Percentiles rank a stretch among this genome's conserved stretches.
Conservation (phyloP, 208 protist genomes). For the Leptomonas seymouri region DNA sequence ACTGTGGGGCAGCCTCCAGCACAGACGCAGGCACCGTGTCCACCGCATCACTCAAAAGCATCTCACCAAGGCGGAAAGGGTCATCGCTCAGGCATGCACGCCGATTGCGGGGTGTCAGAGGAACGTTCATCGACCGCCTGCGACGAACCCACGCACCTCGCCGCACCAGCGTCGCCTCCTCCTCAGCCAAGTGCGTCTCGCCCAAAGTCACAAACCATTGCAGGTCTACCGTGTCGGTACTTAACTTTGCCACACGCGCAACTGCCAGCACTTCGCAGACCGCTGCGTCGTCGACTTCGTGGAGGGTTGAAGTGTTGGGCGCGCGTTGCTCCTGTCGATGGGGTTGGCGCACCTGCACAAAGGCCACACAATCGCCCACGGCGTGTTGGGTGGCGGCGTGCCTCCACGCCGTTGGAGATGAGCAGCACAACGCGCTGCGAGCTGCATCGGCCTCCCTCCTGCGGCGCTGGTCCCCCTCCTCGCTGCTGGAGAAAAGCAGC, state of each 20-base stretch:
- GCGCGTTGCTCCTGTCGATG: background rate
- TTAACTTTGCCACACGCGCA: conserved; percentile 11
- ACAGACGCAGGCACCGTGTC: conserved; percentile 12
- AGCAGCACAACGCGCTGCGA: background rate
- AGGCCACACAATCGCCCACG: conserved; percentile 15
- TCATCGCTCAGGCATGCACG: background rate
- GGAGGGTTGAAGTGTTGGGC: background rate
- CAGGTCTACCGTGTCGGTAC: conserved; percentile 5
- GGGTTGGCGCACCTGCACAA: conserved; percentile 9
- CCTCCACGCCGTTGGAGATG: background rate
- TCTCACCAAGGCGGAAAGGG: conserved; percentile 7
- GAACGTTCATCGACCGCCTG: background rate
- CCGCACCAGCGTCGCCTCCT: conserved; percentile 27
- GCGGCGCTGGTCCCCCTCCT: too few relatives aligned
- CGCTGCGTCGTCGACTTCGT: background rate
- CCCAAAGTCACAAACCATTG: conserved; percentile 27
- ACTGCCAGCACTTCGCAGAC: conserved; percentile 26
- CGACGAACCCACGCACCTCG: conserved; percentile 24
- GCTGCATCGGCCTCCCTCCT: too few relatives aligned
- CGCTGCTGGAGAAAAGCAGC: too few relatives aligned
- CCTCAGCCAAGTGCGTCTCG: conserved; percentile 26
- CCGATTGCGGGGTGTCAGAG: background rate
- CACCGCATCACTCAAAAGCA: conserved; percentile 19
- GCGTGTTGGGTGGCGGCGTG: background rate
- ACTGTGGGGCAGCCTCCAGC: background rate